Evolutionary conservation across 2,329 filamentous ascomycete species (phyloP), one percentile per base, ranked within the genome.

Genomic region (Talaromyces sp.): DNA sequence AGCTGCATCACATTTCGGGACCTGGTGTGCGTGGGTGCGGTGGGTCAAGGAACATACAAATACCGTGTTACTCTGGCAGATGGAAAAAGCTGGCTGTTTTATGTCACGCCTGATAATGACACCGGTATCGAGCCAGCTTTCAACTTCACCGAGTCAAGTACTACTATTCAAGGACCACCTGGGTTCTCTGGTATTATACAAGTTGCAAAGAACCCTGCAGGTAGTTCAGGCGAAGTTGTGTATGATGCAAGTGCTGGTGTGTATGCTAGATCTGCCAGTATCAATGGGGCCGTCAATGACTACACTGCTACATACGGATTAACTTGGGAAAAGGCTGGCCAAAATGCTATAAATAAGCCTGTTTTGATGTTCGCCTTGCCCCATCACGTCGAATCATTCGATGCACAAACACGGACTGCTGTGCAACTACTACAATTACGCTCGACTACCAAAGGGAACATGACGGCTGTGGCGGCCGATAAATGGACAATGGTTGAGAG

Each of bases 351-450:
- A 17, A 85, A 82, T 67, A 77, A 76, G 10, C 78, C 83, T 2
- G 81, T 97, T 25, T 82, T 95, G 68, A 95, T 96, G 89, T 97
- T 91, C 75, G 91, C 91, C 17, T 80, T 99, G 58, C 92, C 93
- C 25, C 95, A 98, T 76, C 95, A 98, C 70, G 75, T 92, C 2
- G 81, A 87, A 36, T 92, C 91, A 0, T 93, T 98, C 67, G 86
- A 92, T 69, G 70, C 76, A 0, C 77, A 77, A 0, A 87, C 86
- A 8, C 79, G 79, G 11, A 79, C 81, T 27, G 80, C 82, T 7
- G 72, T 81, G 45, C 85, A 80, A 2, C 75, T 80, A 4, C 75
- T 95, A 1, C 82, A 85, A 68, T 80, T 98, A 61, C 86, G 89
- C 65, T 94, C 92, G 0, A 90, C 92, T 0, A 96, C 92, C 22